Conservation (phyloP, 2,329 filamentous ascomycete genomes). For the Aureobasidium melanogenum region DNA sequence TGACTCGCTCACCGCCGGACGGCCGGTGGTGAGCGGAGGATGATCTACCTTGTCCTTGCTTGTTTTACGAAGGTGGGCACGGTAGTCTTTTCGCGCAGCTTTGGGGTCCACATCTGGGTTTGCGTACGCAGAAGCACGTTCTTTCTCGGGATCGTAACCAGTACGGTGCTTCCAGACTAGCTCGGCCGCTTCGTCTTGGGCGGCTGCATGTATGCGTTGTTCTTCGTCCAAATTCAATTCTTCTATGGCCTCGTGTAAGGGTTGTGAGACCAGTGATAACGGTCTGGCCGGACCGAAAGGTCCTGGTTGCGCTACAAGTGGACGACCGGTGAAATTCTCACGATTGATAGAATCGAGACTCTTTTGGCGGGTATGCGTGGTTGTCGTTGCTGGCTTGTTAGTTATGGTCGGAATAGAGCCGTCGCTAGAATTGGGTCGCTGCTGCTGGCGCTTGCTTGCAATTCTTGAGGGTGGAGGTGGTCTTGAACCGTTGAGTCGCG, state of each 20-base stretch:
- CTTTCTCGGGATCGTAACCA: constrained; percentile 55
- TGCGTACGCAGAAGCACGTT: constrained; percentile 33
- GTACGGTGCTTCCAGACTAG: constrained; percentile 70
- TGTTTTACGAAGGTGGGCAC: constrained; percentile 51
- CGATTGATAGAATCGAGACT: constrained; percentile 10
- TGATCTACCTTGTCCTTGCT: neutral
- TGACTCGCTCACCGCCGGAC: neutral
- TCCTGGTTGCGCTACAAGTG: constrained; percentile 18
- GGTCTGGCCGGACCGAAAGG: neutral
- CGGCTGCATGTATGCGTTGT: constrained; percentile 56
- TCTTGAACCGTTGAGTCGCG: constrained; percentile 62
- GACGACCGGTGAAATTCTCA: constrained; percentile 24
- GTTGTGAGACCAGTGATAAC: constrained; percentile 38
- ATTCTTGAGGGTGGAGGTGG: constrained; percentile 48
- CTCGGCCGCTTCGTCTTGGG: constrained; percentile 68
- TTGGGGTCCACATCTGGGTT: constrained; percentile 25
- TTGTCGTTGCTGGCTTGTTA: neutral
- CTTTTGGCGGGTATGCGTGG: neutral
- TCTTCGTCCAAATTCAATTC: constrained; percentile 62
- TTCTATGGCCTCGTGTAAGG: constrained; percentile 62
- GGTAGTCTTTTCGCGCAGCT: constrained; percentile 44
- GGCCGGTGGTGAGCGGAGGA: constrained; percentile 12
- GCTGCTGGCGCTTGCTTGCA: constrained; percentile 17
- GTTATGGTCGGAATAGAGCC: neutral
- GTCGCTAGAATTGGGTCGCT: constrained; percentile 22